Evolutionary conservation across 2,329 filamentous ascomycete genomes (phyloP).

Genomic region (Zarea fungicola): DNA sequence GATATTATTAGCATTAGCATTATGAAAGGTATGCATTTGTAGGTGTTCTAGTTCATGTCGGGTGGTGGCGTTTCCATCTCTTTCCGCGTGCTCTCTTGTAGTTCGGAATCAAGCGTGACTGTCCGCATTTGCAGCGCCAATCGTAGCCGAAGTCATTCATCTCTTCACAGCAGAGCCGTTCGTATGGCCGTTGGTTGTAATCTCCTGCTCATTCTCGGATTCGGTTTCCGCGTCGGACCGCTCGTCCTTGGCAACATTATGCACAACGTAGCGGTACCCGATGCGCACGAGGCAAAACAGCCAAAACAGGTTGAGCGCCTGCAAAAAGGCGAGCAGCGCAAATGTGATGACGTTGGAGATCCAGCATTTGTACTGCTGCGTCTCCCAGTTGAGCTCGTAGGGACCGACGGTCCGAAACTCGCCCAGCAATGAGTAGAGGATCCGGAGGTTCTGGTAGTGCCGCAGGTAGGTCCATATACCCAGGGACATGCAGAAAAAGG

Average conservation of each 20-base stretch:
- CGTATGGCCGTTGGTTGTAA: too few species aligned
- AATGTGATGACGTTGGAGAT: conserved; percentile 65
- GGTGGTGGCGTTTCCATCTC: too few species aligned
- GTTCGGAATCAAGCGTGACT: too few species aligned
- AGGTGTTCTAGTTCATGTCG: too few species aligned
- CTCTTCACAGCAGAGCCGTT: too few species aligned
- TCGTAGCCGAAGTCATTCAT: too few species aligned
- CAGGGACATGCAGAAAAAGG: conserved; percentile 85
- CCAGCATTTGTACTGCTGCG: conserved; percentile 70
- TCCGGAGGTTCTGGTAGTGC: conserved; percentile 75
- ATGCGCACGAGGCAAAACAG: conserved; percentile 72
- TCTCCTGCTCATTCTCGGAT: too few species aligned
- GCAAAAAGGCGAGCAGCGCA: conserved; percentile 58
- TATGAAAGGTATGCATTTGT: too few species aligned
- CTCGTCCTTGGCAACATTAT: conserved; percentile 61
- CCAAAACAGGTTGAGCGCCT: conserved; percentile 78
- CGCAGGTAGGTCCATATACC: conserved; percentile 82
- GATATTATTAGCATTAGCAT: too few species aligned
- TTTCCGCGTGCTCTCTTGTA: too few species aligned
- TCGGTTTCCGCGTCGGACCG: conserved; percentile 68
- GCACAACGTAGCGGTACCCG: conserved; percentile 62
- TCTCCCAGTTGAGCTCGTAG: conserved; percentile 71
- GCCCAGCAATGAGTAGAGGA: conserved; percentile 70
- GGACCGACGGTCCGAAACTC: conserved; percentile 71
- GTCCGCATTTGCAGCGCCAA: too few species aligned